Conservation (phyloP, 139 green algal species). For the Micractinium sp. region DNA sequence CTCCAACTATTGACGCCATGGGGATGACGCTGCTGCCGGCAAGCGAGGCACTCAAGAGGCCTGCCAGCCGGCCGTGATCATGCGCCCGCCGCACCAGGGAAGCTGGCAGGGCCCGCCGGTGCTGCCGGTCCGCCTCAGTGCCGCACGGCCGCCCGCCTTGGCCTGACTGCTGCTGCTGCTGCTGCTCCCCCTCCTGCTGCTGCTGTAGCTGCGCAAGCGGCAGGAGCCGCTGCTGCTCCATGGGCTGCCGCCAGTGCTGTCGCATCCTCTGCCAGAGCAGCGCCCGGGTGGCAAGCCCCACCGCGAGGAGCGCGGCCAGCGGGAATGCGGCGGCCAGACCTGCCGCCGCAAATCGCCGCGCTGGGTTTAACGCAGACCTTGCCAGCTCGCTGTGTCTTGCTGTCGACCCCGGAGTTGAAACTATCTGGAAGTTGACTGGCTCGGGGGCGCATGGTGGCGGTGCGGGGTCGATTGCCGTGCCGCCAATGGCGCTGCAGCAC, state of each 20-base stretch:
- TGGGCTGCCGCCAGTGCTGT: neutral
- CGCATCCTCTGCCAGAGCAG: neutral
- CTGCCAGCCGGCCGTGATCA: neutral
- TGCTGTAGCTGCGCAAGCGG: neutral
- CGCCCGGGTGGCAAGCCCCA: neutral
- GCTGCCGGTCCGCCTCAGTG: too few species aligned
- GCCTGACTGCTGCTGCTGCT: too few species aligned
- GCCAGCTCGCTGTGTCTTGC: too few species aligned
- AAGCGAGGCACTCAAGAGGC: too few species aligned
- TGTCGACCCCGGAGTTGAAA: too few species aligned
- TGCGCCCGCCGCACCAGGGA: neutral
- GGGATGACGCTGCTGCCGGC: too few species aligned
- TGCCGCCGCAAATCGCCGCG: too few species aligned
- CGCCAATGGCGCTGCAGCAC: neutral
- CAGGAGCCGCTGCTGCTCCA: too few species aligned
- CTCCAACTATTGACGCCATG: too few species aligned
- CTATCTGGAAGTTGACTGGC: neutral
- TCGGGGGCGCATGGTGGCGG: neutral
- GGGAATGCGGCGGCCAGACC: neutral
- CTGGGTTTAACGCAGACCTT: neutral
- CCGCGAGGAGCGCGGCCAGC: neutral
- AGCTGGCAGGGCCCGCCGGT: neutral
- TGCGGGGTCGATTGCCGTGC: neutral
- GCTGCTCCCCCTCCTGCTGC: too few species aligned
- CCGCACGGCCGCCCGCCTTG: too few species aligned